phyloP scores from a whole-genome alignment of 345 rosid species.

The Sisymbrium irio region DNA sequence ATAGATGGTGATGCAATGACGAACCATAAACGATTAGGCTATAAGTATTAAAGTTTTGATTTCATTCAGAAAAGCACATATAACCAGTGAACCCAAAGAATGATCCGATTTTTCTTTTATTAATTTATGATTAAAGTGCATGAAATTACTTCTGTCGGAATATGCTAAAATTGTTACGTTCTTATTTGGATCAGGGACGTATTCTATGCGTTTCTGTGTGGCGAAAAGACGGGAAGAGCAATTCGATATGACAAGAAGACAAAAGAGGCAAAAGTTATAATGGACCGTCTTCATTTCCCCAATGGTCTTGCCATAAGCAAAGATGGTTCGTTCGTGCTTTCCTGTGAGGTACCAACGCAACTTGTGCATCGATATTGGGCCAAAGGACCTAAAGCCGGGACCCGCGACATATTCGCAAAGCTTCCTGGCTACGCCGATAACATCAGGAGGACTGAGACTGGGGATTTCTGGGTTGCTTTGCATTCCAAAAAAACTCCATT shows the following conservation, averaged over 20 bases:
- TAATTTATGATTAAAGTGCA: background rate
- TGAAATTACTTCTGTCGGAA: background rate
- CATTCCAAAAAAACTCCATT: conserved; percentile 43
- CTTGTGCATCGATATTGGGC: conserved; percentile 49
- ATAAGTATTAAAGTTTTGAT: background rate
- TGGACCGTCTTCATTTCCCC: conserved; percentile 51
- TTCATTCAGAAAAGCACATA: background rate
- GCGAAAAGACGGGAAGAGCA: conserved; percentile 61
- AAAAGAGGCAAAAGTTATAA: conserved; percentile 48
- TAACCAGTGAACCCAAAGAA: background rate
- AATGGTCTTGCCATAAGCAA: conserved; percentile 76
- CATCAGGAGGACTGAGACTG: conserved; percentile 45
- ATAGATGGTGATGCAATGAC: background rate
- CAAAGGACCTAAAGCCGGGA: conserved; percentile 40
- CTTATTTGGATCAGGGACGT: conserved; percentile 31
- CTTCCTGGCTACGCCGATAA: conserved; percentile 65
- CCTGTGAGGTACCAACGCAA: conserved; percentile 44
- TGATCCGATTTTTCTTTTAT: background rate
- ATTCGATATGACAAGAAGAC: conserved; percentile 55
- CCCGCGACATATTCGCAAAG: conserved; percentile 41
- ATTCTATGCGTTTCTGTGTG: conserved; percentile 35
- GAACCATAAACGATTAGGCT: background rate
- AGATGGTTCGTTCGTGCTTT: conserved; percentile 50
- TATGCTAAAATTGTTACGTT: background rate
- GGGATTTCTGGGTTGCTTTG: conserved; percentile 66